Evolutionary conservation across 495 filamentous ascomycete genomes (phyloP).

Genomic region (Chaetomium tenue): DNA sequence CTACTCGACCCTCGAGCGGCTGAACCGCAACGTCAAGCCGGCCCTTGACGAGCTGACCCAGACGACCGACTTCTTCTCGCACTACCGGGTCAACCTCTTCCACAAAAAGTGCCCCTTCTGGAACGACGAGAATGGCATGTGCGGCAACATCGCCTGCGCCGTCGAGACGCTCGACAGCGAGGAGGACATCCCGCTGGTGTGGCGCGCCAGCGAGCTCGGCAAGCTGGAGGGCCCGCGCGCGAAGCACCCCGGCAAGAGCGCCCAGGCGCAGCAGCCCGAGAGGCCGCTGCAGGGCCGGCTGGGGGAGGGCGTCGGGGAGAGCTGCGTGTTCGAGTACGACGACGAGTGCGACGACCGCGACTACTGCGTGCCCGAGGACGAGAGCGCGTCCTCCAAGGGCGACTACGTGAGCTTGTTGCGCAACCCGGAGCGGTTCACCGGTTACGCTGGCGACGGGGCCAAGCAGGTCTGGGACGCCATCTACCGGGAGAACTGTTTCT

Average conservation of each 20-base stretch:
- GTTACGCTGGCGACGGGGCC: constrained; percentile 79
- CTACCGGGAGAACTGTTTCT: constrained; percentile 96
- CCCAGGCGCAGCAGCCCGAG: constrained; percentile 65
- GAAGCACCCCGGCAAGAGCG: constrained; percentile 73
- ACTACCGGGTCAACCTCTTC: constrained; percentile 96
- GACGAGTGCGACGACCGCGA: constrained; percentile 97
- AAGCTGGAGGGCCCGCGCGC: constrained; percentile 92
- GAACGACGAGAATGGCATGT: constrained; percentile 90
- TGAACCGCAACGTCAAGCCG: constrained; percentile 78
- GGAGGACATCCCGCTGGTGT: constrained; percentile 85
- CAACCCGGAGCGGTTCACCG: constrained; percentile 94
- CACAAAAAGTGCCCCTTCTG: constrained; percentile 95
- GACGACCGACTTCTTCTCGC: constrained; percentile 94
- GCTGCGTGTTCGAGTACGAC: constrained; percentile 94
- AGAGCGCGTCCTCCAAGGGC: constrained; percentile 78
- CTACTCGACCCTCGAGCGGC: constrained; percentile 78
- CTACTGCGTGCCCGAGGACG: constrained; percentile 95
- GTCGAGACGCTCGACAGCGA: constrained; percentile 97
- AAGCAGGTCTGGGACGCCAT: constrained; percentile 94
- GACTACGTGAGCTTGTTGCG: constrained; percentile 94
- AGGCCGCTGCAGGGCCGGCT: constrained; percentile 77
- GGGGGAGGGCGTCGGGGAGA: constrained; percentile 85
- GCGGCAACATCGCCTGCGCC: constrained; percentile 94
- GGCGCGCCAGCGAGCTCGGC: constrained; percentile 87
- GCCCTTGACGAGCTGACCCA: constrained; percentile 76